Base-by-base conservation (phyloP, 2,329 filamentous ascomycete genomes). In the Ceratocystis cubensis region DNA sequence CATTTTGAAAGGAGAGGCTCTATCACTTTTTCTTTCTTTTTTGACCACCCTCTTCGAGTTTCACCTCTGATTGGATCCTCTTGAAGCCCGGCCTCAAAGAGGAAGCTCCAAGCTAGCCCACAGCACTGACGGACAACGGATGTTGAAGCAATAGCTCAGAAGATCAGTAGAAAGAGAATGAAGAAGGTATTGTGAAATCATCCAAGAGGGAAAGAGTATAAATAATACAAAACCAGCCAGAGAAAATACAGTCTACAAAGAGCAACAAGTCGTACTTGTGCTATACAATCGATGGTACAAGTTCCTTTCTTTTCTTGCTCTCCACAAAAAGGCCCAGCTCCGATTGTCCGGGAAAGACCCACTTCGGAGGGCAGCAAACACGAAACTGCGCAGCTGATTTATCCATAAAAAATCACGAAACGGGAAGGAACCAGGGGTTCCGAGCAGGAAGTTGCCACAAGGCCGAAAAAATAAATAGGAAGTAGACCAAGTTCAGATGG, bases 391-490 rank as follows among this genome's bases (percentile, higher is more conserved):
- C 22, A 57, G 33, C 10, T 37, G 33, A 37, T 37, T 10, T 37
- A 37, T 37, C 22, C 25, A 57, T 13, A 57, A 22, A 57, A 57
- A 57, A 57, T 15, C 15, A 57, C 53, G 15, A 57, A 57, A 57
- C 53, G 53, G 53, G 53, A 57, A 57, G 53, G 53, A 57, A 57
- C 53, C 53, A 57, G 53, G 53, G 53, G 53, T 28, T 28, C 25
- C 53, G 53, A 57, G 53, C 25, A 30, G 25, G 22, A 30, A 57
- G 22, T 57, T 30, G 15, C 53, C 53, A 57, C 53, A 57, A 30
- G 13, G 13, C 53, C 53, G 22, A 22, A 28, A 22, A 22, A 28
- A 17, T 28, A 57, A 30, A n/a, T 7, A 22, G 46, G 22, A 50
- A 57, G 53, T 57, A 22, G 53, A 28, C 17, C 53, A 17, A 57